Conservation (phyloP, 768 basidiomycete species). For the Naganishia antarctica region DNA sequence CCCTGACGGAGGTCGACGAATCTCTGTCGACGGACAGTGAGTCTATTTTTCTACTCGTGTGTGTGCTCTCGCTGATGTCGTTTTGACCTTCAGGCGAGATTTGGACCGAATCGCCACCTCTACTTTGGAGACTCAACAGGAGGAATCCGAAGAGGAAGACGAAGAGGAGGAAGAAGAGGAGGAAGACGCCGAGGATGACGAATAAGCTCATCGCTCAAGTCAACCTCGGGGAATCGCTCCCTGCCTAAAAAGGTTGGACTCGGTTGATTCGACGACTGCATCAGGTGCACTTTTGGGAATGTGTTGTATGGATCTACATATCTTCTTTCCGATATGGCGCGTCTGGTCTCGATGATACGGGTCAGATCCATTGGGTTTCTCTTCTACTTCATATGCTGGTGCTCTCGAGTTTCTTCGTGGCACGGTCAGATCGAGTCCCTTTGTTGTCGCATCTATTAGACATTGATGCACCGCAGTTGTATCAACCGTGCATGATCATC, state of each 20-base stretch:
- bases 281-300: not conserved
- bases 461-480: too few species aligned
- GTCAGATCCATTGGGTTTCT: conserved; percentile 4
- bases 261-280: not conserved
- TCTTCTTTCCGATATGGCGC: conserved; percentile 7
- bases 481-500: too few species aligned
- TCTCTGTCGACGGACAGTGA: conserved; percentile 86
- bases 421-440: too few species aligned
- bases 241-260: not conserved
- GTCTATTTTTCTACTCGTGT: conserved; percentile 27
- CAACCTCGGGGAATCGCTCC: not conserved
- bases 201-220: conserved; percentile 16
- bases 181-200: conserved; percentile 33
- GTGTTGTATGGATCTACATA: conserved; percentile 20
- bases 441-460: too few species aligned
- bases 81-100: conserved; percentile 56
- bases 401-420: too few species aligned
- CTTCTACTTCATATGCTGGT: not conserved
- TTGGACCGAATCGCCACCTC: conserved; percentile 57
- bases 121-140: conserved; percentile 47
- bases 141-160: conserved; percentile 39
- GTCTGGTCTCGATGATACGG: conserved; percentile 14
- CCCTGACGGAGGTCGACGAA: conserved; percentile 89
- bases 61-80: not conserved
- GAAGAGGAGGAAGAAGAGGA: conserved; percentile 49